Conservation (phyloP, 352 stramenopile genomes). For the Phytophthora cajani region DNA sequence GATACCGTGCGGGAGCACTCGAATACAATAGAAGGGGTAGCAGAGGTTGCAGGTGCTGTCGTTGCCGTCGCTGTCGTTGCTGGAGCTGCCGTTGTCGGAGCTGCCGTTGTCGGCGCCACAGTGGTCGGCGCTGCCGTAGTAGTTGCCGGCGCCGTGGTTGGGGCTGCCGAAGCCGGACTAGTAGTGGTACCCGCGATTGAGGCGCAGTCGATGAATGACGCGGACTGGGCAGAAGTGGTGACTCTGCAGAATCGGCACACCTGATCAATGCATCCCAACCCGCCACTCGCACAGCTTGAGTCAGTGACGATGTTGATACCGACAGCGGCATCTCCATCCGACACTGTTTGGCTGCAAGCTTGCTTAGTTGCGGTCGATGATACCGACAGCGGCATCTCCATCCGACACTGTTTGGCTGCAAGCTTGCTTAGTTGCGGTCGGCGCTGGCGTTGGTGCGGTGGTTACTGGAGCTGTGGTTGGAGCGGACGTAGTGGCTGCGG, state of each 20-base stretch:
- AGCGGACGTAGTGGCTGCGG: slow-evolving; percentile 4
- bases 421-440: slow-evolving; percentile 6
- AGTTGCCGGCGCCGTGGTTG: background rate
- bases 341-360: slow-evolving; percentile 33
- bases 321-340: slow-evolving; percentile 38
- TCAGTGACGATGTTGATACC: slow-evolving; percentile 42
- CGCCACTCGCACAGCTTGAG: slow-evolving; percentile 28
- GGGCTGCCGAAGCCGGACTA: background rate
- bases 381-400: slow-evolving; percentile 39
- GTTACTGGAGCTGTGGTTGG: slow-evolving; percentile 6
- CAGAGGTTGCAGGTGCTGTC: background rate
- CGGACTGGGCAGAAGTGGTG: slow-evolving; percentile 27
- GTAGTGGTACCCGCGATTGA: slow-evolving; percentile 15
- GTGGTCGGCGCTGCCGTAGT: slow-evolving; percentile 5
- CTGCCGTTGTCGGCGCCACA: background rate
- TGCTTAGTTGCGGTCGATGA: slow-evolving; percentile 18
- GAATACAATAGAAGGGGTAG: slow-evolving; percentile 29
- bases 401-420: slow-evolving; percentile 39
- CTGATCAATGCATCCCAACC: slow-evolving; percentile 42
- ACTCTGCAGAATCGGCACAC: slow-evolving; percentile 50
- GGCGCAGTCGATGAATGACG: slow-evolving; percentile 31
- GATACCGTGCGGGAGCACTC: slow-evolving; percentile 30
- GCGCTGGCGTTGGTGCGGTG: background rate
- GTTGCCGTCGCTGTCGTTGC: slow-evolving; percentile 4
- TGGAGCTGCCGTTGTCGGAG: slow-evolving; percentile 2